Base-by-base conservation (phyloP, 192 early-diverging fungal species). In the Linnemannia exigua region DNA sequence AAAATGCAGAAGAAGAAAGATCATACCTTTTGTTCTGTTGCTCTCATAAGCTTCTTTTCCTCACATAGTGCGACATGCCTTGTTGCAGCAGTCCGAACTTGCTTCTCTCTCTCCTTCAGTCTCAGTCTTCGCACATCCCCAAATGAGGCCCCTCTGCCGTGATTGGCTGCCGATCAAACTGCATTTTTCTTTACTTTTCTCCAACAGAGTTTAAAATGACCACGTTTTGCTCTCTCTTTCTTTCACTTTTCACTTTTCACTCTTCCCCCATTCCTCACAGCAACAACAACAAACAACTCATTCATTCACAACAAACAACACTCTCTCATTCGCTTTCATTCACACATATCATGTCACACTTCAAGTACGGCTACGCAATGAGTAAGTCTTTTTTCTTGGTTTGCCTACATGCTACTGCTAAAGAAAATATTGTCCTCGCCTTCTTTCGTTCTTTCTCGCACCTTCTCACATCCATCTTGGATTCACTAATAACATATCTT, bases 311-410 rank as follows among this genome's bases (percentile, higher is more conserved):
- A 25, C n/a, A 54, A 54, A 11, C 5, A 54, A 0, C 22, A 54
- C n/a, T n/a, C n/a, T n/a, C n/a, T n/a, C n/a, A n/a, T n/a, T 9
- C 22, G 25, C 22, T 46, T 52, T 2, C 28, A 74, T 25, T 58
- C 54, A 50, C 66, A 35, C 31, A 15, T 67, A 68, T 22, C n/a
- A 80, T 84, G 82, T 70, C 66, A 25, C n/a, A 38, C 36, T 84
- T 84, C 72, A 78, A 84, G 36, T 85, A 79, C 46, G 82, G 82
- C 79, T 85, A 85, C 51, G 82, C 82, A 35, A 85, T 85, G 82
- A 76, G 82, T 85, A 85, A 63, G 77, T 77, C 16, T 1, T 44
- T 4, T 0, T 17, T 7, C 17, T 38, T 12, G 67, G 7, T 67
- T 22, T 19, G 19, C 41, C 5, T 41, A 58, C 31, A 8, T 51